These are phyloP conservation scores for Populus davidiana DNA, from an alignment of 345 rosid genomes.

Conservation along the genomic window DNA sequence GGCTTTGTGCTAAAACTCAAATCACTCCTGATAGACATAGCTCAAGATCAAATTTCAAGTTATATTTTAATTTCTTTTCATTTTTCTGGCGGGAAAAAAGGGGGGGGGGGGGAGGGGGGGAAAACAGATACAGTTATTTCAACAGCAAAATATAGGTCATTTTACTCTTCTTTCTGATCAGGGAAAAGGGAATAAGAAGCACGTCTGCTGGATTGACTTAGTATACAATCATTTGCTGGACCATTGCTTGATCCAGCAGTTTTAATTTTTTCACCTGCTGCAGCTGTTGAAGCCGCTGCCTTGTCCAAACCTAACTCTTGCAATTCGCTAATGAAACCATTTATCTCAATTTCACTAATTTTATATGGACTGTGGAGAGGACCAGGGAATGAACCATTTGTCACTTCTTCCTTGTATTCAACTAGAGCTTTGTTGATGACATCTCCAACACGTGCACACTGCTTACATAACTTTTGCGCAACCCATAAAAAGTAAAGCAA, in stretches of 20 bases:
- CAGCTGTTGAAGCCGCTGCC: conserved; percentile 70
- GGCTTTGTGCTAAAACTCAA: too few relatives aligned
- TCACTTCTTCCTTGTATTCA: conserved; percentile 77
- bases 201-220: neutral
- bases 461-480: conserved; percentile 88
- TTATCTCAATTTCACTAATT: conserved; percentile 48
- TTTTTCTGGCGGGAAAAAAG: neutral
- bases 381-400: conserved; percentile 66
- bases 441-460: conserved; percentile 67
- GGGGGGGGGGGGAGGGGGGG: rapidly evolving
- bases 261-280: conserved; percentile 47
- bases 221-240: conserved; percentile 2
- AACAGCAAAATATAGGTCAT: neutral
- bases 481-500: conserved; percentile 42
- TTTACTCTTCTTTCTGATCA: neutral
- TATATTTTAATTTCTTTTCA: too few relatives aligned
- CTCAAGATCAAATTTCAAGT: neutral
- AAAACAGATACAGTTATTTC: neutral
- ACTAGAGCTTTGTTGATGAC: conserved; percentile 67
- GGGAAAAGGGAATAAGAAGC: too few relatives aligned
- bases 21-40: too few relatives aligned
- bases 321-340: conserved; percentile 61
- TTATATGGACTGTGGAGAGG: conserved; percentile 72
- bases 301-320: conserved; percentile 65
- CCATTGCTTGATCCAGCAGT: neutral